These are phyloP conservation scores for Psophocarpus tetragonolobus DNA, from an alignment of 306 rosid genomes.

Conservation along the genomic window DNA sequence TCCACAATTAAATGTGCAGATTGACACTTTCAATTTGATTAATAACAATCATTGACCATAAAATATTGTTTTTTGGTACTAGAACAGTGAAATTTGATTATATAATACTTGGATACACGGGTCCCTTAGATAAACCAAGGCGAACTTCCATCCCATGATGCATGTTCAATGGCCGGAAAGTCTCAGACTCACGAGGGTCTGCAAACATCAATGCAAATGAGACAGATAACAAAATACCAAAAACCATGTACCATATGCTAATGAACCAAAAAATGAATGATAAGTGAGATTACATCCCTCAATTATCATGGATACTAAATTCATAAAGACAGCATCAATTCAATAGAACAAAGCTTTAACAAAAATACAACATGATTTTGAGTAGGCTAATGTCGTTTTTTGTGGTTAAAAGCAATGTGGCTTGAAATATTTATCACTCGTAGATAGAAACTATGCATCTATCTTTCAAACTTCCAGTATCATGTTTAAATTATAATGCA, in stretches of 20 bases:
- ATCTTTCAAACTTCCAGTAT: background rate
- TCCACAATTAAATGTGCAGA: background rate
- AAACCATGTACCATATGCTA: background rate
- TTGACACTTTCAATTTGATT: constrained; percentile 18
- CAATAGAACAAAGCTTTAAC: background rate
- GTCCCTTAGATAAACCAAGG: constrained; percentile 90
- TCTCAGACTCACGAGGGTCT: constrained; percentile 90
- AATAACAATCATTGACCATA: constrained; percentile 7
- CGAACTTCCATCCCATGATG: constrained; percentile 98
- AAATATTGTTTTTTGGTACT: background rate
- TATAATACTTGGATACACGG: constrained; percentile 70
- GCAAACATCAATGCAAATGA: constrained; percentile 38
- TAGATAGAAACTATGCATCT: background rate
- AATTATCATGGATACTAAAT: constrained; percentile 2
- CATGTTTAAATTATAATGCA: background rate
- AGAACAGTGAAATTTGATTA: constrained; percentile 33
- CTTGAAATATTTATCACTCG: background rate
- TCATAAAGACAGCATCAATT: background rate
- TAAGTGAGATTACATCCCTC: background rate
- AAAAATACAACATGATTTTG: background rate
- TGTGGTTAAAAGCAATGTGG: background rate
- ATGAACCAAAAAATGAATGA: background rate
- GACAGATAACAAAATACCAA: background rate
- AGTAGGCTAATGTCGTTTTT: background rate
- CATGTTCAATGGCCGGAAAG: constrained; percentile 65